Evolutionary conservation across 306 rosid genomes (phyloP).

Genomic region (Comarum palustre): DNA sequence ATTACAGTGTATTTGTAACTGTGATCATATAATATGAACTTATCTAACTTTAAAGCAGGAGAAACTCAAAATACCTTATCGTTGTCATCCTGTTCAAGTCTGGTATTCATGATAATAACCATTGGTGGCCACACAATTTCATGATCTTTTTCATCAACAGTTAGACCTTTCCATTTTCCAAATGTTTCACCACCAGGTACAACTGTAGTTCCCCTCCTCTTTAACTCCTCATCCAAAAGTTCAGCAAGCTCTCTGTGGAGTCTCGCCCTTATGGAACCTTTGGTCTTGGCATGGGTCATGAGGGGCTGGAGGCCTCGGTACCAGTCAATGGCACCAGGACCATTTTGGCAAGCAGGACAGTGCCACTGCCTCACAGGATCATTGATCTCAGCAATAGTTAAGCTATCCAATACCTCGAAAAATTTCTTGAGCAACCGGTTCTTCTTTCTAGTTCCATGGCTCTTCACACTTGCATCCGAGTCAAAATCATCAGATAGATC

Average conservation of each 20-base stretch:
- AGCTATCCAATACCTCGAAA: slow-evolving; percentile 51
- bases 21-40: not conserved
- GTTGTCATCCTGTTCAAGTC: slow-evolving; percentile 66
- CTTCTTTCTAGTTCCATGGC: slow-evolving; percentile 61
- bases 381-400: slow-evolving; percentile 46
- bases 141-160: slow-evolving; percentile 58
- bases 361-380: slow-evolving; percentile 88
- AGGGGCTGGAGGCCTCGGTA: slow-evolving; percentile 79
- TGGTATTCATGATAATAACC: slow-evolving; percentile 67
- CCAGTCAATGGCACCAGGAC: slow-evolving; percentile 95
- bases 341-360: slow-evolving; percentile 80
- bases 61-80: slow-evolving; percentile 52
- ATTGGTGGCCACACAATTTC: slow-evolving; percentile 92
- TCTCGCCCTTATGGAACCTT: slow-evolving; percentile 69
- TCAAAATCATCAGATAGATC: slow-evolving; percentile 58
- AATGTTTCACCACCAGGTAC: slow-evolving; percentile 64
- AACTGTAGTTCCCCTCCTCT: slow-evolving; percentile 60
- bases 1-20: not conserved
- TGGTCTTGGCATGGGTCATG: slow-evolving; percentile 77
- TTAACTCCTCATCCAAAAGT: slow-evolving; percentile 75
- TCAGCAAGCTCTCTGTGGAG: slow-evolving; percentile 69
- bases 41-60: slow-evolving; percentile 1
- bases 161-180: slow-evolving; percentile 82
- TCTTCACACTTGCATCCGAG: slow-evolving; percentile 64
- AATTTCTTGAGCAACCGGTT: slow-evolving; percentile 53